Base-by-base conservation (phyloP, 2,329 filamentous ascomycete species). In the Dothideomycetidae sp. region DNA sequence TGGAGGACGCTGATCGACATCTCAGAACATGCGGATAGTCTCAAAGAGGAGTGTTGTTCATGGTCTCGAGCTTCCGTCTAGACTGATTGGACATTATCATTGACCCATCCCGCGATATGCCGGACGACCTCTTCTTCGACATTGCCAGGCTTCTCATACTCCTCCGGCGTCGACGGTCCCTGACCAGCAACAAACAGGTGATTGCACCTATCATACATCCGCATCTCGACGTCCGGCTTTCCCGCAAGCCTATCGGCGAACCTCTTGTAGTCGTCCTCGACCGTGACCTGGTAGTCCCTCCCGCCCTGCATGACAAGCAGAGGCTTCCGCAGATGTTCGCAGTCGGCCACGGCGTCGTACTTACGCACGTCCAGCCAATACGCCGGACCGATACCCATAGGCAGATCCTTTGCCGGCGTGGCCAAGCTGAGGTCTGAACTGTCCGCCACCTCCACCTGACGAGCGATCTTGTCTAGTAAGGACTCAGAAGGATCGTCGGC, bases 331-430 rank as follows among this genome's bases (percentile, higher is more conserved):
- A 15, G 16, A 29, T 5, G 29, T 5, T 15, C n/a, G 3, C 13
- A 7, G 10, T 37, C 35, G 26, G 30, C 26, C 14, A 37, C 26
- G 2, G 35, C 17, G n/a, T 30, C 13, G 16, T 37, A 37, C 12
- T 37, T 37, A 12, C 35, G 35, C 26, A 30, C 21, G 16, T 37
- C 35, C 13, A 37, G 16, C 35, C 35, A 37, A 16, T 37, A 37
- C 7, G 35, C 16, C 4, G 35, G 14, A 9, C 35, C 28, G 3
- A 37, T 30, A 10, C 35, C 35, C 4, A 37, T 13, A 3, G 35
- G 35, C n/a, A 37, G 18, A 21, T 31, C 13, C 10, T 17, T 18
- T 16, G 35, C 16, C 3, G 35, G 16, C 5, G 35, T 37, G 5
- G 28, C 10, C 9, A 16, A 3, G 15, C n/a, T 30, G 15, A 37